Percentiles rank a stretch among this genome's conserved stretches.
Evolutionary conservation across 768 basidiomycete genomes (phyloP).

Genomic region (Dentipellis fragilis): DNA sequence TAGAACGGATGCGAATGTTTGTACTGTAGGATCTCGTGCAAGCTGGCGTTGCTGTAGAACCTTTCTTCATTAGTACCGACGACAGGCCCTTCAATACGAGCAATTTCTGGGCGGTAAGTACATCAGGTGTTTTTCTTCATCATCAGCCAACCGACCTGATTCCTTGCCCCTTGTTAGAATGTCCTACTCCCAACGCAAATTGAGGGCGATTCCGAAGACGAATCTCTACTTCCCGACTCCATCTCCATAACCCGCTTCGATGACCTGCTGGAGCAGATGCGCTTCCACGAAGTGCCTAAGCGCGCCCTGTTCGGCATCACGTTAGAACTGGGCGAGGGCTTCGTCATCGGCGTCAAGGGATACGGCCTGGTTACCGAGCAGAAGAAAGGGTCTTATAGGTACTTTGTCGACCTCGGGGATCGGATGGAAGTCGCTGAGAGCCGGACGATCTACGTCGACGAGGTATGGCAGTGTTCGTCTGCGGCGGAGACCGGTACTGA

Average conservation of each 20-base stretch:
- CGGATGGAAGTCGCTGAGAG: constrained; percentile 65
- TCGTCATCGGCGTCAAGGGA: constrained; percentile 79
- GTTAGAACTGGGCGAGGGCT: constrained; percentile 63
- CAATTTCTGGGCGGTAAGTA: constrained; percentile 71
- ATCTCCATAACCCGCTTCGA: constrained; percentile 72
- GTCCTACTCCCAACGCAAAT: constrained; percentile 46
- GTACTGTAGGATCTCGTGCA: constrained; percentile 63
- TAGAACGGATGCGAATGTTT: neutral
- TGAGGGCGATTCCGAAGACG: constrained; percentile 43
- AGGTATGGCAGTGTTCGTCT: constrained; percentile 49
- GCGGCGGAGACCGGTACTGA: neutral
- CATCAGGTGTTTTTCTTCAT: neutral
- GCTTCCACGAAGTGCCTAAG: constrained; percentile 75
- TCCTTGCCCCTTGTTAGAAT: constrained; percentile 30
- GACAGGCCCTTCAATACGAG: constrained; percentile 59
- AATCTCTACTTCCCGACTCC: constrained; percentile 47
- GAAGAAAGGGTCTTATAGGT: constrained; percentile 71
- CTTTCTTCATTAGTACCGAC: constrained; percentile 76
- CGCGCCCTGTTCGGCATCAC: constrained; percentile 76
- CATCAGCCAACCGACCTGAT: neutral
- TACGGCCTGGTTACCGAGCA: constrained; percentile 87
- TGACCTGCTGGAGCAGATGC: constrained; percentile 72
- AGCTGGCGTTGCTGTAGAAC: constrained; percentile 70
- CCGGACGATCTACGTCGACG: constrained; percentile 68
- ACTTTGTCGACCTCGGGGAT: constrained; percentile 73